These are phyloP conservation scores for Saccharomycodes ludwigii DNA, from an alignment of 805 yeast species.

Conservation along the genomic window DNA sequence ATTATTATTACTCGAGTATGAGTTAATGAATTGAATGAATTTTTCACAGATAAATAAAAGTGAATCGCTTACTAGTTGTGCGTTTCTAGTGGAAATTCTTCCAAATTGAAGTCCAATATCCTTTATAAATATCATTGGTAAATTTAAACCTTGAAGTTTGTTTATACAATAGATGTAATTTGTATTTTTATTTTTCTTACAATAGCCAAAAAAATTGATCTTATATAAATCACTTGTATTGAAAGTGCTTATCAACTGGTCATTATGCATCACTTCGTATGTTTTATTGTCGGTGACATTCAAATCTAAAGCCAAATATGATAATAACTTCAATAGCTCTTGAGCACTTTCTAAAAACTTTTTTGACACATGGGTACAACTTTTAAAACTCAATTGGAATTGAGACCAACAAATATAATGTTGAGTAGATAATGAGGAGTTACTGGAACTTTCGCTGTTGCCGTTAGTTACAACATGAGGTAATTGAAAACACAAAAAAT, in stretches of 20 bases:
- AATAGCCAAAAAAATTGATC: constrained; percentile 19
- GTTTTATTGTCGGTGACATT: constrained; percentile 13
- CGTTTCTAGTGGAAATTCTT: constrained; percentile 13
- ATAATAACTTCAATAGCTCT: constrained; percentile 17
- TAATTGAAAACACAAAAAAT: too few species aligned
- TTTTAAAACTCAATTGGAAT: too few species aligned
- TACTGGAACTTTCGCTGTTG: too few species aligned
- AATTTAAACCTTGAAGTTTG: constrained; percentile 17
- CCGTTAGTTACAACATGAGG: too few species aligned
- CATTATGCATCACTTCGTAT: constrained; percentile 12
- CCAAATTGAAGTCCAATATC: constrained; percentile 22
- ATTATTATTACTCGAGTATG: too few species aligned
- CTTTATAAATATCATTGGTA: constrained; percentile 15
- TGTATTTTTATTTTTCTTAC: constrained; percentile 11
- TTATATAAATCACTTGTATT: constrained; percentile 12
- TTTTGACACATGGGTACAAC: too few species aligned
- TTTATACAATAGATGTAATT: constrained; percentile 14
- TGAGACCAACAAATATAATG: too few species aligned
- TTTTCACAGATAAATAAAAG: too few species aligned
- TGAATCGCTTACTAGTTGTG: constrained; percentile 16
- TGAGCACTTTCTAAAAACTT: constrained; percentile 15
- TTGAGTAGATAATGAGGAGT: too few species aligned
- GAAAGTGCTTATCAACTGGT: constrained; percentile 18
- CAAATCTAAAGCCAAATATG: constrained; percentile 20
- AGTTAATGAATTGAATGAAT: too few species aligned